Conservation (phyloP, 83 land plant genomes). For the Diphasiastrum complanatum region DNA sequence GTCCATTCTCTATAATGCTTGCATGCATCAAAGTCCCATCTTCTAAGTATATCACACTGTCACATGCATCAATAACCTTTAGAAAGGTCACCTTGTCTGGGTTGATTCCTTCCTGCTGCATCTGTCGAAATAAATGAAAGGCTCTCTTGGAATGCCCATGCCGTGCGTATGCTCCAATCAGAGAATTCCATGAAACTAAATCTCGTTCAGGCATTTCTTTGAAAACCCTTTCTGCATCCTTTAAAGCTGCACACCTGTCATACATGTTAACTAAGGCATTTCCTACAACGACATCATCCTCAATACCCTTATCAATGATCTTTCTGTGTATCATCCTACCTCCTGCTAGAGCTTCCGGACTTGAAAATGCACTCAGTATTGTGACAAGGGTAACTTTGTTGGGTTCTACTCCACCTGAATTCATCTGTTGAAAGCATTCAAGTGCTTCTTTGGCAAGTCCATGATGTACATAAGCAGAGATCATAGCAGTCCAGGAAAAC, state of each 20-base stretch:
- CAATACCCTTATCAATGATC: too few species aligned
- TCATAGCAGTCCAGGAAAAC: not conserved
- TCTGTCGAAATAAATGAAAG: not conserved
- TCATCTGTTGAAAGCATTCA: not conserved
- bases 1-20: slow-evolving; percentile 3
- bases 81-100: slow-evolving; percentile 1
- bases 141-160: not conserved
- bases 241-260: too few species aligned
- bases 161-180: not conserved
- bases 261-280: too few species aligned
- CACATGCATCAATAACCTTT: slow-evolving; percentile 2
- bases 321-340: too few species aligned
- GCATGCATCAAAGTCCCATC: not conserved
- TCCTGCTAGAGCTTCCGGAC: too few species aligned
- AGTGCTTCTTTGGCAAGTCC: not conserved
- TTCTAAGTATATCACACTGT: not conserved
- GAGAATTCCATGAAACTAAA: slow-evolving; percentile 5
- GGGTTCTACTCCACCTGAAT: not conserved
- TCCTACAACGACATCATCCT: too few species aligned
- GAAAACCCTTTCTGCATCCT: too few species aligned
- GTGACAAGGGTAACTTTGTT: not conserved
- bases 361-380: not conserved
- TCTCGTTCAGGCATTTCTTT: too few species aligned
- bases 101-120: not conserved
- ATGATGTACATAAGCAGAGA: not conserved